phyloP scores from a whole-genome alignment of 805 yeast genomes.

The Danielia reshetovae region DNA sequence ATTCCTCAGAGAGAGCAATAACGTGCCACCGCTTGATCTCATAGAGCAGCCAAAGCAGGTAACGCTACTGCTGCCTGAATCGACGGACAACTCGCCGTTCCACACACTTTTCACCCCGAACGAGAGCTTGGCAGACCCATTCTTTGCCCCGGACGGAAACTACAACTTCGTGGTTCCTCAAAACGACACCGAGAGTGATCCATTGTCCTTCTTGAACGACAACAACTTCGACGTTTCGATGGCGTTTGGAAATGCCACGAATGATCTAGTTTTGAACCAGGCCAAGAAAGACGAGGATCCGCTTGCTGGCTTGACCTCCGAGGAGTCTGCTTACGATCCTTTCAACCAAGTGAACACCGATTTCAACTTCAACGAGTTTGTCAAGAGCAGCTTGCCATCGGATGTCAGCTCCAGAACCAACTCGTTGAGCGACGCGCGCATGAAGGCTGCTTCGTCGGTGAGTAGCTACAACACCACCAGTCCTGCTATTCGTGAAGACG shows the following conservation, averaged over 20 bases:
- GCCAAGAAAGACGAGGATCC: constrained; percentile 30
- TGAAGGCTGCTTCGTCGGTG: constrained; percentile 12
- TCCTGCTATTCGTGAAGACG: constrained; percentile 16
- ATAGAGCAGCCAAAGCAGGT: background rate
- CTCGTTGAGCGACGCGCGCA: constrained; percentile 12
- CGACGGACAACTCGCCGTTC: constrained; percentile 10
- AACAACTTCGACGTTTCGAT: constrained; percentile 51
- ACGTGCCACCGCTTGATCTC: constrained; percentile 7
- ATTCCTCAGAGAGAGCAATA: constrained; percentile 17
- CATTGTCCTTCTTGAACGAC: constrained; percentile 45
- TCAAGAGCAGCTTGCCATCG: constrained; percentile 29
- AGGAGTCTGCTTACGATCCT: constrained; percentile 57
- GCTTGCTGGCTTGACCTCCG: constrained; percentile 44
- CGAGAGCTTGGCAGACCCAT: constrained; percentile 17
- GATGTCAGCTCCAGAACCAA: constrained; percentile 13
- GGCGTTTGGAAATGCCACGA: constrained; percentile 38
- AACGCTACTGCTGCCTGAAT: background rate
- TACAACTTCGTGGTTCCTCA: constrained; percentile 5
- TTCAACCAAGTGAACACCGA: constrained; percentile 27
- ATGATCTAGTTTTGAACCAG: constrained; percentile 11
- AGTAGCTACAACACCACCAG: constrained; percentile 12
- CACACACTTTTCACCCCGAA: constrained; percentile 15
- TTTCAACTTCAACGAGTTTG: constrained; percentile 37
- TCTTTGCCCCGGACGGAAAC: constrained; percentile 10
- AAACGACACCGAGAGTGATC: constrained; percentile 25